Conservation (phyloP, 2,329 filamentous ascomycete species). For the Coniochaeta prunicola region DNA sequence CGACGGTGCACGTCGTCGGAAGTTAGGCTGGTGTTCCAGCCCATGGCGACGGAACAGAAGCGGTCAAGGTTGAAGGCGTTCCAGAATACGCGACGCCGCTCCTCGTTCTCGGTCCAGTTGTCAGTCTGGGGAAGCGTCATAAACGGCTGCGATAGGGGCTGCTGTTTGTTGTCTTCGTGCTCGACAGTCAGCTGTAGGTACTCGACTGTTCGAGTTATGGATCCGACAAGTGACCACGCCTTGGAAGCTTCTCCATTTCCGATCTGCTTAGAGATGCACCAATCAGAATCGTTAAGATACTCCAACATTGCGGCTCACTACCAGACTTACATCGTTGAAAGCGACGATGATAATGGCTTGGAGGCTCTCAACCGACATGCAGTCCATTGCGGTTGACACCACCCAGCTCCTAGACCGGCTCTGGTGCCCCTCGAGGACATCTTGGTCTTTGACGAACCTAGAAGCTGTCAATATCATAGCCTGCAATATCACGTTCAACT, state of each 20-base stretch:
- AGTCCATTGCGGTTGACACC: conserved; percentile 22
- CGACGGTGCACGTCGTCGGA: conserved; percentile 22
- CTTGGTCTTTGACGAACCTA: conserved; percentile 6
- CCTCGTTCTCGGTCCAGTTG: conserved; percentile 20
- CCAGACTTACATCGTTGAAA: conserved; percentile 25
- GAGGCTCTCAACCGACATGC: conserved; percentile 25
- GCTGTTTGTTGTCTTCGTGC: conserved; percentile 15
- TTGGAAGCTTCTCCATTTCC: conserved; percentile 18
- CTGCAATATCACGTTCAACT: conserved; percentile 23
- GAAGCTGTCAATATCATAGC: conserved; percentile 21
- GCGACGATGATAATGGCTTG: conserved; percentile 28
- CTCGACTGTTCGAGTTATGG: conserved; percentile 24
- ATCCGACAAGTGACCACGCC: conserved; percentile 26
- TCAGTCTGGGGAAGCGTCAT: conserved; percentile 18
- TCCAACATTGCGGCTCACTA: background rate
- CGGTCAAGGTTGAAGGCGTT: conserved; percentile 24
- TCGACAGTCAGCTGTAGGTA: conserved; percentile 22
- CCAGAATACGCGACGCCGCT: conserved; percentile 20
- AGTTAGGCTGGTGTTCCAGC: conserved; percentile 26
- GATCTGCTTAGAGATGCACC: conserved; percentile 13
- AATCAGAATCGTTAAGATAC: background rate
- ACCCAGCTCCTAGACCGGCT: conserved; percentile 15
- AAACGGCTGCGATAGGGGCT: conserved; percentile 19
- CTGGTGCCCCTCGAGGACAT: conserved; percentile 2
- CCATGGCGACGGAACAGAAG: conserved; percentile 18